A percentile compares a stretch with the other conserved stretches of the same genome.
Conservation (phyloP, 2,329 filamentous ascomycete species). For the Talaromyces funiculosus region DNA sequence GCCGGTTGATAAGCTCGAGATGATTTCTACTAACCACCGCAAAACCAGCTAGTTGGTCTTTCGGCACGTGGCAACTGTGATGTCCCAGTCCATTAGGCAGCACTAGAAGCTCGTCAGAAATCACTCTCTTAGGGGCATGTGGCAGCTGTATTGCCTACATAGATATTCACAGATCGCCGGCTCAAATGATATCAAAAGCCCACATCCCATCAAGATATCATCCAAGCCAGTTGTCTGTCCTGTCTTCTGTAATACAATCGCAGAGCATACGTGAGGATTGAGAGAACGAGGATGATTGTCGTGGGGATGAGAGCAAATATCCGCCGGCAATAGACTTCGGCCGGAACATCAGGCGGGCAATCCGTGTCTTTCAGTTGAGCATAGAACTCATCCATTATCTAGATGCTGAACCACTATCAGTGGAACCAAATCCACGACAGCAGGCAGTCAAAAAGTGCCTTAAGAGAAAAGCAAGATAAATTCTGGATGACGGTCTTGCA, state of each 20-base stretch:
- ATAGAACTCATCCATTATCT: neutral
- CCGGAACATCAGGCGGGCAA: neutral
- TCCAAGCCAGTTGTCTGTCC: neutral
- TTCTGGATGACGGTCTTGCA: neutral
- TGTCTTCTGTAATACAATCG: neutral
- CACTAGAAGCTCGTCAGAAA: neutral
- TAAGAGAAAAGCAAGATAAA: neutral
- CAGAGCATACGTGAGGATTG: neutral
- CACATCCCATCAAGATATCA: neutral
- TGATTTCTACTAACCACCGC: constrained; percentile 1
- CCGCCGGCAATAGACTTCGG: neutral
- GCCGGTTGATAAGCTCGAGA: neutral
- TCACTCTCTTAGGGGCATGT: neutral
- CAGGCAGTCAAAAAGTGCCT: neutral
- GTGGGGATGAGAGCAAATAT: constrained; percentile 1
- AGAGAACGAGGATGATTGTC: neutral
- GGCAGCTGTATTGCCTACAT: neutral
- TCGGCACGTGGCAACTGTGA: neutral
- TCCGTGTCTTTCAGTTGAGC: neutral
- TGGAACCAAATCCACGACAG: neutral
- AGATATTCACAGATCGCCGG: constrained; percentile 3
- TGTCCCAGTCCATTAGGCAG: neutral
- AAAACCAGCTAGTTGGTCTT: neutral
- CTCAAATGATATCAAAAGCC: neutral
- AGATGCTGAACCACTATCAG: neutral